Base-by-base conservation (phyloP, 371 early-diverging fungal genomes). In the Circinella minor region DNA sequence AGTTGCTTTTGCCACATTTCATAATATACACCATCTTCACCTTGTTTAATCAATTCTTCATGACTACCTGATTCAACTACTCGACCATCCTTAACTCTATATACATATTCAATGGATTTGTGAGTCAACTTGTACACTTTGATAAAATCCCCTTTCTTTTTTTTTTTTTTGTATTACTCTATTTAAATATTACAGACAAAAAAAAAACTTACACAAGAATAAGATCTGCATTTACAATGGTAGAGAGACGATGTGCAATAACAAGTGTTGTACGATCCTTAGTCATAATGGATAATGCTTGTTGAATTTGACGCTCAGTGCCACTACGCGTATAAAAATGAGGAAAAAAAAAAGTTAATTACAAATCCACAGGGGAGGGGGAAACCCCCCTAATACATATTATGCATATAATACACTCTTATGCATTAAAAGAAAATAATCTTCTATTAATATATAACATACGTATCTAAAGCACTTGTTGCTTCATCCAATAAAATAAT, bases 161-260 rank as follows among this genome's bases (percentile, higher is more conserved):
- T 47, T 9, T 15, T 1, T 47, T 47, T 47, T 47, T 47, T 15
- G 15, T 47, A 15, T 47, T 47, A 11, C 9, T 15, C 47, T 38
- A 61, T n/a, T n/a, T n/a, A n/a, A n/a, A n/a, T 3, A 37, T 27
- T 27, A 27, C 27, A 27, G 27, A 27, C 2, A 27, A 2, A 27
- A 27, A 27, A 27, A 27, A 27, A 27, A 54, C 69, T 71, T 71
- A 75, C 61, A 93, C 93, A 39, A 94, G 71, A 54, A 94, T 93
- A 71, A 87, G 73, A 71, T 94, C 93, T 11, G 93, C 92, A 63
- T 92, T 85, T n/a, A 92, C 86, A 65, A 94, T 90, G 0, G 95
- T 94, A 11, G 91, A 90, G 48, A 98, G 79, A 36, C 98, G 91
- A 79, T 98, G 98, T 3, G 98, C 98, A 79, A 99, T 95, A 34